A percentile compares a stretch with the other conserved stretches of the same genome.
Conservation (phyloP, 371 early-diverging fungal genomes). For the Mortierella sp. region DNA sequence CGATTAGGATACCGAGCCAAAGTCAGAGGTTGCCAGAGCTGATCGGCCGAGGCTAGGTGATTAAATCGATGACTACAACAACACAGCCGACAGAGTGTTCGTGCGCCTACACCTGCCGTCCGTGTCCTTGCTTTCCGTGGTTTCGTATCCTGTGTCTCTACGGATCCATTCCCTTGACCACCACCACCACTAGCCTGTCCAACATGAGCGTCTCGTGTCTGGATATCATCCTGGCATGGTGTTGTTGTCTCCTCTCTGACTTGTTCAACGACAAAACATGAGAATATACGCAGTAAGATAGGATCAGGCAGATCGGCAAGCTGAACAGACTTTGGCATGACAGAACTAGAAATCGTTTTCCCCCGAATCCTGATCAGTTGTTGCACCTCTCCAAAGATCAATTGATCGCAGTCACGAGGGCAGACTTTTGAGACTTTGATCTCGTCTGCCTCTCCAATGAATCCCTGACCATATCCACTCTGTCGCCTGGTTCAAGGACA, state of each 20-base stretch:
- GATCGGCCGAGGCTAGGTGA: conserved; percentile 50
- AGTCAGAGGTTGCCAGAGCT: conserved; percentile 46
- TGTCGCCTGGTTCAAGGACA: no score
- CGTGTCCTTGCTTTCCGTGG: conserved; percentile 9
- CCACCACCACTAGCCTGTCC: no score
- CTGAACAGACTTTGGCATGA: conserved; percentile 1
- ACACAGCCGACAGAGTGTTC: conserved; percentile 40
- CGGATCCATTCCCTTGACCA: no score
- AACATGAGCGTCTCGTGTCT: no score
- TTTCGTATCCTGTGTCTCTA: not conserved
- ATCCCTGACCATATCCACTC: no score
- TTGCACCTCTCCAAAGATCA: no score
- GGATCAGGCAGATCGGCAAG: conserved; percentile 24
- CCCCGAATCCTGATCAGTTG: no score
- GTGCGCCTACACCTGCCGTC: conserved; percentile 29
- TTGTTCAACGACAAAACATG: conserved; percentile 2
- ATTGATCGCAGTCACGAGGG: no score
- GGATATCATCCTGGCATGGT: not conserved
- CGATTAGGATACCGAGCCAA: conserved; percentile 36
- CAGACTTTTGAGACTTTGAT: no score
- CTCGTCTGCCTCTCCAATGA: no score
- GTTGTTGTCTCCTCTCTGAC: not conserved
- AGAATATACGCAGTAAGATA: conserved; percentile 27
- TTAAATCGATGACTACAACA: conserved; percentile 43
- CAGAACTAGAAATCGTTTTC: not conserved